phyloP scores from a whole-genome alignment of 148 eudicot species.

The Dysphania ambrosioides region DNA sequence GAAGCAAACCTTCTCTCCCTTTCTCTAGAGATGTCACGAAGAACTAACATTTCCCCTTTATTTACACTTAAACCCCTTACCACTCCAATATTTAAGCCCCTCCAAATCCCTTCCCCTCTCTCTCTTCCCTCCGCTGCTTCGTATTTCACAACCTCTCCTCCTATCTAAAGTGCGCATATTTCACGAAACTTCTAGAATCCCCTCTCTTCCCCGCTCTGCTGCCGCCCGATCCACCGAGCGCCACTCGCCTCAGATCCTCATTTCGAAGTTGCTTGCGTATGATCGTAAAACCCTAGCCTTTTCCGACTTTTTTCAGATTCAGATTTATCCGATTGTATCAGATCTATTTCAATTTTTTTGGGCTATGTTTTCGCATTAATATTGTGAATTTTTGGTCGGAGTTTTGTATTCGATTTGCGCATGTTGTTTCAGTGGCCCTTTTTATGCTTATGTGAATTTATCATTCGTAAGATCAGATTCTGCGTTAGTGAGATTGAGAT shows the following conservation, averaged over 20 bases:
- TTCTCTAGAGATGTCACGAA: constrained; percentile 4
- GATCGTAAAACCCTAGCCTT: constrained; percentile 11
- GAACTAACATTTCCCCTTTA: too few relatives aligned
- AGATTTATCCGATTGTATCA: constrained; percentile 1
- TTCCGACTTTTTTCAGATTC: neutral
- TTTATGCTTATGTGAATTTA: neutral
- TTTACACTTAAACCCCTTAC: neutral
- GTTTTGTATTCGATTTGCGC: constrained; percentile 7
- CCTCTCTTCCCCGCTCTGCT: constrained; percentile 2
- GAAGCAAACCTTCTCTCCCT: constrained; percentile 1
- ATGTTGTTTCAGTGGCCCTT: neutral
- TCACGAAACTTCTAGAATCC: constrained; percentile 13
- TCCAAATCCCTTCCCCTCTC: neutral
- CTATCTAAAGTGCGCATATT: neutral
- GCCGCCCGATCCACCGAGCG: constrained; percentile 18
- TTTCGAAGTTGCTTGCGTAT: neutral
- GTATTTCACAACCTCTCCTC: neutral
- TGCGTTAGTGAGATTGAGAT: neutral
- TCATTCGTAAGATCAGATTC: neutral
- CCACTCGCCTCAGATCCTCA: constrained; percentile 13
- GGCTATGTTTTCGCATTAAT: neutral
- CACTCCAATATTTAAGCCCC: constrained; percentile 3
- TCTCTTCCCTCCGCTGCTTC: neutral
- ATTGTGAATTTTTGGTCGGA: neutral
- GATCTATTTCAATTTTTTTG: neutral